Evolutionary conservation across 106 monocot species (phyloP).

Genomic region (Allium cepa): DNA sequence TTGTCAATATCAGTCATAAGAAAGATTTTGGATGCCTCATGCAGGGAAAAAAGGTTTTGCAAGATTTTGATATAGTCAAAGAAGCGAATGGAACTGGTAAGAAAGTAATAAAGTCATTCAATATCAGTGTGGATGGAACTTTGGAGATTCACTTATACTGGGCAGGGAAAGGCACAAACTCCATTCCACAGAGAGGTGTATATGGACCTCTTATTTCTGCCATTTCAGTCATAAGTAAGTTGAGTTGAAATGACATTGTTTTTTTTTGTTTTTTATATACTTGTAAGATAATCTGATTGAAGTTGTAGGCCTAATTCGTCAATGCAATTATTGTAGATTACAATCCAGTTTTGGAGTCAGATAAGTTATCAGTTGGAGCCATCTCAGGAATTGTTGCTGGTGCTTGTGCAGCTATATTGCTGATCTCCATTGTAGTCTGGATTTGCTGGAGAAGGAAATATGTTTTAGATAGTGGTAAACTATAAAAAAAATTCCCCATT

Average conservation of each 20-base stretch:
- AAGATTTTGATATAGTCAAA: conserved; percentile 47
- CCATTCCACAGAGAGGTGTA: conserved; percentile 17
- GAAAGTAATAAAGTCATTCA: conserved; percentile 24
- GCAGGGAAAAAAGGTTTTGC: conserved; percentile 42
- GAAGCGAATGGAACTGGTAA: conserved; percentile 32
- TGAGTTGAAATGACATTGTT: neutral
- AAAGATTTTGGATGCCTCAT: neutral
- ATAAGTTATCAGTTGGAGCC: conserved; percentile 5
- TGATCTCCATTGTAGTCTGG: neutral
- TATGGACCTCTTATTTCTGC: conserved; percentile 58
- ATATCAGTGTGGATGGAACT: conserved; percentile 19
- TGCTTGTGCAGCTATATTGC: neutral
- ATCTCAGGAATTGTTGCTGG: conserved; percentile 3
- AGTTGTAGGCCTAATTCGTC: neutral
- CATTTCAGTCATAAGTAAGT: conserved; percentile 50
- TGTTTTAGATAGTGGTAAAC: neutral
- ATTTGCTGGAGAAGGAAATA: neutral
- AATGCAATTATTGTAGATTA: neutral
- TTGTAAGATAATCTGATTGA: neutral
- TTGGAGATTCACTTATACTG: conserved; percentile 44
- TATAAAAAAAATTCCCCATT: neutral
- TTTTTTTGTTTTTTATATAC: neutral
- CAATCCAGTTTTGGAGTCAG: neutral
- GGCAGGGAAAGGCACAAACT: conserved; percentile 23
- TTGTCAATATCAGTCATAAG: no score